These are phyloP conservation scores for Chaetomiaceae sp. DNA, from an alignment of 2,329 filamentous ascomycete genomes.

Conservation along the genomic window DNA sequence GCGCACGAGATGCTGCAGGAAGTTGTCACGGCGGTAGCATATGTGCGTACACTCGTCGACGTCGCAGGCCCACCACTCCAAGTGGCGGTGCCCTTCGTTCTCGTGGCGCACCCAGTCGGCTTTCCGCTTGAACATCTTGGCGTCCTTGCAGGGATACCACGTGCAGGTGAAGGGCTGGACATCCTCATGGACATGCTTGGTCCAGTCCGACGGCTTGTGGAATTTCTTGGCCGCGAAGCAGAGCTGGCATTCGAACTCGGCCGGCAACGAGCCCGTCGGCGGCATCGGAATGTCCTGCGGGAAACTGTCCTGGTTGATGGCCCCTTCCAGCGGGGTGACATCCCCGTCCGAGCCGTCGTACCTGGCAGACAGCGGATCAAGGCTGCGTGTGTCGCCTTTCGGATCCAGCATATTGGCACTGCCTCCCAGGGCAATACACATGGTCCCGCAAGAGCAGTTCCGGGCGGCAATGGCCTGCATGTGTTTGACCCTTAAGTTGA, in stretches of 20 bases:
- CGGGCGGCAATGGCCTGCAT: conserved; percentile 46
- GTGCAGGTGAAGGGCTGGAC: conserved; percentile 91
- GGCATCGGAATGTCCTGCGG: conserved; percentile 76
- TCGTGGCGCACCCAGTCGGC: conserved; percentile 95
- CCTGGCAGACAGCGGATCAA: conserved; percentile 49
- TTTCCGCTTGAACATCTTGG: conserved; percentile 91
- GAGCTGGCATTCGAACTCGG: conserved; percentile 82
- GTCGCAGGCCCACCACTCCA: conserved; percentile 87
- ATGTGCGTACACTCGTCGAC: conserved; percentile 73
- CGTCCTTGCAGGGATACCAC: conserved; percentile 73
- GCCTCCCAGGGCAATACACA: conserved; percentile 65
- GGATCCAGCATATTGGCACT: conserved; percentile 55
- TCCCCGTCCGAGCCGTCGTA: conserved; percentile 59
- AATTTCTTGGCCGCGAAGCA: conserved; percentile 83
- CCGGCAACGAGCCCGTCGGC: conserved; percentile 68
- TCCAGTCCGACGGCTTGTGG: conserved; percentile 91
- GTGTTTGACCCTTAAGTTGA: conserved; percentile 66
- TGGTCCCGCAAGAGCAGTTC: conserved; percentile 53
- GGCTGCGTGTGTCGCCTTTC: conserved; percentile 51
- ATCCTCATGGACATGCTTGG: conserved; percentile 92
- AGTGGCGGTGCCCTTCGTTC: conserved; percentile 80
- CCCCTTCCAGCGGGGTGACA: conserved; percentile 60
- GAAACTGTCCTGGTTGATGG: conserved; percentile 67
- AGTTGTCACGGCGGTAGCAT: conserved; percentile 87
- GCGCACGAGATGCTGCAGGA: conserved; percentile 83